These are phyloP conservation scores for Myxozyma melibiosi DNA, from an alignment of 805 yeast species.

Conservation along the genomic window DNA sequence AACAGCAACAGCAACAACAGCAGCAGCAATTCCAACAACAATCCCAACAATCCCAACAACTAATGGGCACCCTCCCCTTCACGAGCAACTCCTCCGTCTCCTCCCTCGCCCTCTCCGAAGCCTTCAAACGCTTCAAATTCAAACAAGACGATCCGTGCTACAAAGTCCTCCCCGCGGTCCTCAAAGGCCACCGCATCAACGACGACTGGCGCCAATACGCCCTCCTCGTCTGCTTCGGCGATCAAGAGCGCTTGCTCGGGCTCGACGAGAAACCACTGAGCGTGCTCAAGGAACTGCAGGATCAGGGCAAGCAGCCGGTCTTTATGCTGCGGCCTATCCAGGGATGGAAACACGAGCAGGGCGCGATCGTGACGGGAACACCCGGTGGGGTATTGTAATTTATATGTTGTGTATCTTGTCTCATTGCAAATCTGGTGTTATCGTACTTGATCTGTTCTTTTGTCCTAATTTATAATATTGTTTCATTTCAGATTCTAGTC, in stretches of 20 bases:
- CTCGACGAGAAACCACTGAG: constrained; percentile 86
- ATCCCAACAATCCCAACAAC: background rate
- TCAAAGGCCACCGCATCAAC: constrained; percentile 77
- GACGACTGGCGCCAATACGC: constrained; percentile 89
- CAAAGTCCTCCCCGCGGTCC: constrained; percentile 82
- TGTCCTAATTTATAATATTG: too few species aligned
- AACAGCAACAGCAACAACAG: background rate
- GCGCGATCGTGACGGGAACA: constrained; percentile 33
- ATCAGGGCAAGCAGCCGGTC: constrained; percentile 83
- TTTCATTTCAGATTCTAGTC: too few species aligned
- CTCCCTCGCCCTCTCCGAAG: constrained; percentile 51
- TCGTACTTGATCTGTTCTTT: background rate
- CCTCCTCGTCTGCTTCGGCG: constrained; percentile 85
- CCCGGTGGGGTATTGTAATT: constrained; percentile 34
- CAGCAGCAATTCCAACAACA: background rate
- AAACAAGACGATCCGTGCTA: constrained; percentile 90
- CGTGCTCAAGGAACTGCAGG: constrained; percentile 81
- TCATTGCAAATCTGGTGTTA: background rate
- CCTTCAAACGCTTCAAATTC: constrained; percentile 79
- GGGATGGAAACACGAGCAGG: constrained; percentile 40
- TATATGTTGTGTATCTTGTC: background rate
- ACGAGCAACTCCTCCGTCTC: background rate
- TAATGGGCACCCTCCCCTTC: constrained; percentile 4
- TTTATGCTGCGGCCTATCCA: constrained; percentile 89
- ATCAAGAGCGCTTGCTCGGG: constrained; percentile 79